Base-by-base conservation (phyloP, 139 green algal genomes). In the Pleodorina starrii region DNA sequence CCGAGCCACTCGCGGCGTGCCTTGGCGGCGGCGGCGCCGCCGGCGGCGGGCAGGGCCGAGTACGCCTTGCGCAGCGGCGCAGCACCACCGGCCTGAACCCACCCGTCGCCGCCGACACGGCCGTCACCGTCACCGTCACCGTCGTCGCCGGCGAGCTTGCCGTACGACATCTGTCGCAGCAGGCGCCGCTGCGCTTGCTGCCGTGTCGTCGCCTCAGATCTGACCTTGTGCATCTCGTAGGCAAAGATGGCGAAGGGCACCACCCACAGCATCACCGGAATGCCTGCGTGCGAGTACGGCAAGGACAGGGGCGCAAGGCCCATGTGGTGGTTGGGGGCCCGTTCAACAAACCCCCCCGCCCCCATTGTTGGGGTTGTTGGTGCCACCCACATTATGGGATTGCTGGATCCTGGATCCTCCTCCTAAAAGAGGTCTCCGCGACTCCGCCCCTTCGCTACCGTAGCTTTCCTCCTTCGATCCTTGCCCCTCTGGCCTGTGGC, bases 261-360 rank as follows among this genome's bases (percentile, higher is more conserved):
- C 14, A 88, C 82, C 63, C 66, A 88, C 63, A 88, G 27, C 63
- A 88, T 80, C 0, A 88, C 82, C 14, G 82, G 82, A 25, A 88
- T 88, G 44, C 82, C 82, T 88, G 80, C 38, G 29, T 2, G 44
- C 36, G 12, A n/a, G n/a, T n/a, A n/a, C n/a, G n/a, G n/a, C n/a
- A n/a, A n/a, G n/a, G n/a, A n/a, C n/a, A n/a, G n/a, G n/a, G n/a
- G n/a, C n/a, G n/a, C n/a, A n/a, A n/a, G n/a, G n/a, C n/a, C n/a
- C n/a, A n/a, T n/a, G n/a, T n/a, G n/a, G n/a, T n/a, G n/a, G n/a
- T n/a, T n/a, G n/a, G n/a, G n/a, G n/a, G n/a, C n/a, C n/a, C n/a
- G n/a, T n/a, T n/a, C n/a, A n/a, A n/a, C n/a, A n/a, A n/a, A n/a
- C n/a, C n/a, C n/a, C n/a, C n/a, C n/a, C n/a, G n/a, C n/a, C n/a